Percentiles rank a stretch among this genome's conserved stretches.
Evolutionary conservation across 1,284 basidiomycete species (phyloP).

Genomic region (Tremellales sp.): DNA sequence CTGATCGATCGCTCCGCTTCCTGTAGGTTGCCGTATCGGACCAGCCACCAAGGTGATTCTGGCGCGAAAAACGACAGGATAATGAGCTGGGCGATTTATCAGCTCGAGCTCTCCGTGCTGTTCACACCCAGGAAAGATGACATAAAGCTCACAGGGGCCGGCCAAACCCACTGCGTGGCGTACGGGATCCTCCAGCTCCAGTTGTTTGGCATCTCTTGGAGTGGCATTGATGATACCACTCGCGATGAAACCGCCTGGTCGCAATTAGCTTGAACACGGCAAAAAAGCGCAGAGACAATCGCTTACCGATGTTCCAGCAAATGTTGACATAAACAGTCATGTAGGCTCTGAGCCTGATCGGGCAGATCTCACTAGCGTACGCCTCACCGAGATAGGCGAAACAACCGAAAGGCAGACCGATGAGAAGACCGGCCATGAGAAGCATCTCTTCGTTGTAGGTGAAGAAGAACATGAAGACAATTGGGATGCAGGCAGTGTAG

Average conservation of each 20-base stretch:
- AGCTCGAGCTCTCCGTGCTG: too few relatives aligned
- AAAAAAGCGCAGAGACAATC: constrained; percentile 36
- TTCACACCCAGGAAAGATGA: not conserved
- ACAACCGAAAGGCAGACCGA: not conserved
- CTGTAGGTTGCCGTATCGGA: constrained; percentile 25
- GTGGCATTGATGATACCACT: constrained; percentile 15
- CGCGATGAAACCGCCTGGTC: constrained; percentile 40
- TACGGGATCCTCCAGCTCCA: constrained; percentile 27
- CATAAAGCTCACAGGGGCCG: constrained; percentile 15
- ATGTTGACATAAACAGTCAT: constrained; percentile 41
- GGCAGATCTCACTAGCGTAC: constrained; percentile 45
- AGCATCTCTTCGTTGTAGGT: constrained; percentile 26
- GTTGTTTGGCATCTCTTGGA: constrained; percentile 20
- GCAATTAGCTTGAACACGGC: constrained; percentile 28
- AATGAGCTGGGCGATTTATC: constrained; percentile 15
- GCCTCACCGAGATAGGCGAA: not conserved
- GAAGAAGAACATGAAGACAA: not conserved
- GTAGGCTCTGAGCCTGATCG: constrained; percentile 39
- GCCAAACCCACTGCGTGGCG: constrained; percentile 47
- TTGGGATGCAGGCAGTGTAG: not conserved
- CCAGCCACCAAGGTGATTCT: constrained; percentile 34
- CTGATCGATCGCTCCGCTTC: constrained; percentile 19
- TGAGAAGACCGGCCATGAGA: constrained; percentile 33
- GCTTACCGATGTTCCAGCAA: constrained; percentile 1
- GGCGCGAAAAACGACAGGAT: constrained; percentile 21